These are phyloP conservation scores for Fraxinus ornus DNA, from an alignment of 305 asterid genomes.

Conservation along the genomic window DNA sequence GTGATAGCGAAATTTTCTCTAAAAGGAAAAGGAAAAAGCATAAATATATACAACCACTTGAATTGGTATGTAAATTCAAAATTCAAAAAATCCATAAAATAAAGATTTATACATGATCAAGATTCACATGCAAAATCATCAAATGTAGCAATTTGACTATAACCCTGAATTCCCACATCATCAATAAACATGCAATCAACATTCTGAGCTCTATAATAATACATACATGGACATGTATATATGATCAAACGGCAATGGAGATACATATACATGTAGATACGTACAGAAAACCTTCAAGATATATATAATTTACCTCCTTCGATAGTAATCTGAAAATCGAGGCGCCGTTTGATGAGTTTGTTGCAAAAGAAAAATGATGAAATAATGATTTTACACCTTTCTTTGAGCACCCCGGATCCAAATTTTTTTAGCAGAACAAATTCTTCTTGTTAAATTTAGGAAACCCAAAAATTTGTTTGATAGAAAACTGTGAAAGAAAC, in stretches of 20 bases:
- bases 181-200: slow-evolving; percentile 33
- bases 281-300: slow-evolving; percentile 12
- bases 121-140: slow-evolving; percentile 34
- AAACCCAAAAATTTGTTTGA: slow-evolving; percentile 6
- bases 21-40: neutral
- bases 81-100: neutral
- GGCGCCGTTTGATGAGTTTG: slow-evolving; percentile 21
- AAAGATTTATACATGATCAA: slow-evolving; percentile 18
- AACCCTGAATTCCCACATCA: slow-evolving; percentile 29
- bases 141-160: slow-evolving; percentile 23
- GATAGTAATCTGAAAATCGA: slow-evolving; percentile 16
- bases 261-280: slow-evolving; percentile 4
- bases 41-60: slow-evolving; percentile 10
- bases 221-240: neutral
- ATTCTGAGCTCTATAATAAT: slow-evolving; percentile 14
- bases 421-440: slow-evolving; percentile 2
- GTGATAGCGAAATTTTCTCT: neutral
- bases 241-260: slow-evolving; percentile 19
- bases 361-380: slow-evolving; percentile 6
- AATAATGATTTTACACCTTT: slow-evolving; percentile 1
- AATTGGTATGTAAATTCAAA: slow-evolving; percentile 10
- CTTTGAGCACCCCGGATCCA: slow-evolving; percentile 28
- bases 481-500: slow-evolving; percentile 12
- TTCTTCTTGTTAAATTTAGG: slow-evolving; percentile 21
- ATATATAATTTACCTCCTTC: slow-evolving; percentile 23